phyloP scores from a whole-genome alignment of 2,329 filamentous ascomycete species.

The Diplocarpon mali region DNA sequence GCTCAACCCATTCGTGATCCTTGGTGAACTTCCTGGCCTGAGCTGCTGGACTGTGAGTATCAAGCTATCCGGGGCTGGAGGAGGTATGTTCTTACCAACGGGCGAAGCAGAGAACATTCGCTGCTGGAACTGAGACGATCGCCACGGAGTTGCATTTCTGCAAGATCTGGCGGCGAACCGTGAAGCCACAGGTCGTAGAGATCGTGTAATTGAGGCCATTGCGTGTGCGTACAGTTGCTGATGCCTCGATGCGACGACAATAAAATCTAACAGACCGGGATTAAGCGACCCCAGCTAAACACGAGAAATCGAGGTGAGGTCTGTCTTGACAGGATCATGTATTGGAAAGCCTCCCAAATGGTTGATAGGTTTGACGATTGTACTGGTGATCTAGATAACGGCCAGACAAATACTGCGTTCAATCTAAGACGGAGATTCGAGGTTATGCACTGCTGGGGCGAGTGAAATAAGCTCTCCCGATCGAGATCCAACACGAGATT shows the following conservation, averaged over 20 bases:
- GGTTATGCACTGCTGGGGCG: too few species aligned
- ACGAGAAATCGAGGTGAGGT: slow-evolving; percentile 13
- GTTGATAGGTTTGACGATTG: not conserved
- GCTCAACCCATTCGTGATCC: slow-evolving; percentile 97
- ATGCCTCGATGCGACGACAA: not conserved
- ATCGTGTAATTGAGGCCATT: slow-evolving; percentile 52
- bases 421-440: not conserved
- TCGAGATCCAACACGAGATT: not conserved
- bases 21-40: slow-evolving; percentile 73
- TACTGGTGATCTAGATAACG: slow-evolving; percentile 12
- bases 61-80: slow-evolving; percentile 5
- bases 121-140: slow-evolving; percentile 26
- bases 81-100: slow-evolving; percentile 29
- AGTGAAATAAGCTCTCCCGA: too few species aligned
- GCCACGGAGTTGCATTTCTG: slow-evolving; percentile 17
- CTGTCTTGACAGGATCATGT: slow-evolving; percentile 3
- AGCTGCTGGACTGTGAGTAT: slow-evolving; percentile 15
- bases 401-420: slow-evolving; percentile 8
- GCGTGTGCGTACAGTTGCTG: slow-evolving; percentile 13
- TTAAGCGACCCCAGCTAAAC: slow-evolving; percentile 12
- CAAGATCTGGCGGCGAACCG: slow-evolving; percentile 15
- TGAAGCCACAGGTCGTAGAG: slow-evolving; percentile 29
- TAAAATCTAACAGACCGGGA: not conserved
- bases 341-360: slow-evolving; percentile 2
- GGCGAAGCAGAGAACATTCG: slow-evolving; percentile 37